A percentile compares a stretch with the other conserved stretches of the same genome.
Evolutionary conservation across 176 grass and related monocot genomes (phyloP).

Genomic region (Chloris gayana): DNA sequence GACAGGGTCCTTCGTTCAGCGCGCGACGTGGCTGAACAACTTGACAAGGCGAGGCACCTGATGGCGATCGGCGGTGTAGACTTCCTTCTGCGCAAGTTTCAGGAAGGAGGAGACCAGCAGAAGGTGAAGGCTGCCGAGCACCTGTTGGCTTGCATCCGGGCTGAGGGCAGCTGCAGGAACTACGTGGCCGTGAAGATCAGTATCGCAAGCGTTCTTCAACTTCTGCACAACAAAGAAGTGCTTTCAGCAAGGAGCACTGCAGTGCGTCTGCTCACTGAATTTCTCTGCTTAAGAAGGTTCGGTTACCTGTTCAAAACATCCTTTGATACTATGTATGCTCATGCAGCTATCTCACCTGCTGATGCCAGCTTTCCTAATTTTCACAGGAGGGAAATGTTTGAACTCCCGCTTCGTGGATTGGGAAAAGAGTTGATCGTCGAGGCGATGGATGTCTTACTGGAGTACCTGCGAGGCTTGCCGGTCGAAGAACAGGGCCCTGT

Average conservation of each 20-base stretch:
- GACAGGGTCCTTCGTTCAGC: conserved; percentile 10
- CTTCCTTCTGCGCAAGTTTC: conserved; percentile 47
- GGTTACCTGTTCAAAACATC: background rate
- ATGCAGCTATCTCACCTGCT: background rate
- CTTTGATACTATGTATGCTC: background rate
- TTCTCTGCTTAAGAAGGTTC: conserved; percentile 56
- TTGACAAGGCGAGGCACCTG: conserved; percentile 49
- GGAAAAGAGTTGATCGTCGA: conserved; percentile 1
- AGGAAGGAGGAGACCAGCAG: conserved; percentile 17
- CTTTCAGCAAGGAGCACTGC: conserved; percentile 27
- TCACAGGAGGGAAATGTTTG: conserved; percentile 37
- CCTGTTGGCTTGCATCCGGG: conserved; percentile 53
- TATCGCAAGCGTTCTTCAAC: conserved; percentile 32
- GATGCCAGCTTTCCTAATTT: background rate
- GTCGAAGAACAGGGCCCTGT: conserved; percentile 41
- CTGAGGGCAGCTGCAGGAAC: conserved; percentile 57
- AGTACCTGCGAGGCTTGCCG: conserved; percentile 41
- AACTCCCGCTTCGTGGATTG: conserved; percentile 41
- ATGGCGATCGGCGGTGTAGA: conserved; percentile 59
- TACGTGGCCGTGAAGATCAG: conserved; percentile 50
- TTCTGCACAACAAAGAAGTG: conserved; percentile 42
- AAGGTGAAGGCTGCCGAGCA: conserved; percentile 34
- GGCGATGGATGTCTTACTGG: conserved; percentile 47
- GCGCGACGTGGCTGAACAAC: conserved; percentile 28
- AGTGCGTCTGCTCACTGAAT: conserved; percentile 45